Conservation (phyloP, 768 basidiomycete genomes). For the Lactarius evosmus region DNA sequence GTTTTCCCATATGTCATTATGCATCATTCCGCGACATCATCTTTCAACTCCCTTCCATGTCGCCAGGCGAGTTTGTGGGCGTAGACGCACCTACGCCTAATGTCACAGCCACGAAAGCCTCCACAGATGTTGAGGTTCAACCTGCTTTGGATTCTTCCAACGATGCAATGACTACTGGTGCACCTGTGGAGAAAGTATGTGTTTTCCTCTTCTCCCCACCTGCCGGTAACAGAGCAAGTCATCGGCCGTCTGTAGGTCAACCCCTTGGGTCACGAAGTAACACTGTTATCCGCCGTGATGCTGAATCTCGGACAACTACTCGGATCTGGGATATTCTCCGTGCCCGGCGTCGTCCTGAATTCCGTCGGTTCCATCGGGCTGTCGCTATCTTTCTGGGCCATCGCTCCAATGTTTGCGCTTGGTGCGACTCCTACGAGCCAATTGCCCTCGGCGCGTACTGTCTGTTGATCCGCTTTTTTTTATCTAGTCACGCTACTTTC, state of each 20-base stretch:
- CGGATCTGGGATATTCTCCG: slow-evolving; percentile 35
- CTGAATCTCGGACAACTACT: slow-evolving; percentile 29
- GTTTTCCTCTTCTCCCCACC: neutral
- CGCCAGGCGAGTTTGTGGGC: neutral
- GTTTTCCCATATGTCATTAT: neutral
- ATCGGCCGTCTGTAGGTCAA: slow-evolving; percentile 20
- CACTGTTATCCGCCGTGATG: slow-evolving; percentile 28
- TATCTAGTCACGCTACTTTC: slow-evolving; percentile 17
- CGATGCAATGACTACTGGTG: neutral
- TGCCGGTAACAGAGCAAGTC: neutral
- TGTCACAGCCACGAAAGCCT: neutral
- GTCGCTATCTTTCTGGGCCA: slow-evolving; percentile 33
- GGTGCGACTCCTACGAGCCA: slow-evolving; percentile 25
- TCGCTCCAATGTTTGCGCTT: slow-evolving; percentile 30
- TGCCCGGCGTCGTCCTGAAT: slow-evolving; percentile 32
- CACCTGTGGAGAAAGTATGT: slow-evolving; percentile 25
- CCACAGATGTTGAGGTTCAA: slow-evolving; percentile 19
- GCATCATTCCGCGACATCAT: neutral
- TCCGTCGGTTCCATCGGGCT: slow-evolving; percentile 33
- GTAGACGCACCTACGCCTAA: neutral
- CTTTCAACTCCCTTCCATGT: slow-evolving; percentile 5
- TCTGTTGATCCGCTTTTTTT: neutral
- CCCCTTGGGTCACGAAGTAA: slow-evolving; percentile 30
- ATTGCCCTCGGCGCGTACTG: slow-evolving; percentile 25
- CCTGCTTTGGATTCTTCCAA: neutral